Evolutionary conservation across 169 alveolate species (phyloP).

Genomic region (Theileria equi): DNA sequence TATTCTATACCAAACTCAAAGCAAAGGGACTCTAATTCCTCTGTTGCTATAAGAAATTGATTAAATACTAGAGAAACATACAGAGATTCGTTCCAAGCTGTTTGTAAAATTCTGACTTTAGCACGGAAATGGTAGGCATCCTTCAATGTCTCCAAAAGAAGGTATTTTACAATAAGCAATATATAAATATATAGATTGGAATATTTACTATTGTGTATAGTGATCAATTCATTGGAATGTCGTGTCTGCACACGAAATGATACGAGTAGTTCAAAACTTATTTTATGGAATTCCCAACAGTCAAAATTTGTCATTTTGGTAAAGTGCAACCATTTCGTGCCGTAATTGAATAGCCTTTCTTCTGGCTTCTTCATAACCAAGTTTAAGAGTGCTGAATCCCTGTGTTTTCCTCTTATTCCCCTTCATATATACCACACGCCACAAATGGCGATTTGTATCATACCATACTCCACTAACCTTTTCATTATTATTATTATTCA

Average conservation of each 20-base stretch:
- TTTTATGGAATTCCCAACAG: not conserved
- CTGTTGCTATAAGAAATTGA: constrained; percentile 70
- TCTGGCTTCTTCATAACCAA: constrained; percentile 66
- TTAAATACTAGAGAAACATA: not conserved
- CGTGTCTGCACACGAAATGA: too few species aligned
- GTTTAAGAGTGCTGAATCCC: constrained; percentile 64
- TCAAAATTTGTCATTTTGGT: constrained; percentile 39
- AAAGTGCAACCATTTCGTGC: constrained; percentile 60
- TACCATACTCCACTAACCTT: constrained; percentile 70
- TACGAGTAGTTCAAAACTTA: too few species aligned
- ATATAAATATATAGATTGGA: not conserved
- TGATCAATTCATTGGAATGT: not conserved
- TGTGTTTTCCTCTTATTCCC: constrained; percentile 65
- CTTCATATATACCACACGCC: constrained; percentile 68
- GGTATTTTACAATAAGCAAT: not conserved
- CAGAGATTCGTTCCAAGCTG: constrained; percentile 48
- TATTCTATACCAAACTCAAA: constrained; percentile 95
- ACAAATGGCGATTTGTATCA: constrained; percentile 63
- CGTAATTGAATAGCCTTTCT: constrained; percentile 61
- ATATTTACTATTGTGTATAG: not conserved
- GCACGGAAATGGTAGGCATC: constrained; percentile 62
- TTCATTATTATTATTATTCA: constrained; percentile 7
- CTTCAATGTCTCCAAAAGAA: not conserved
- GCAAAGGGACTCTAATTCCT: constrained; percentile 89
- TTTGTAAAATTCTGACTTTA: constrained; percentile 35